Percentiles rank a stretch among this genome's conserved stretches.
Evolutionary conservation across 2,329 filamentous ascomycete genomes (phyloP).

Genomic region (Claviceps sp.): DNA sequence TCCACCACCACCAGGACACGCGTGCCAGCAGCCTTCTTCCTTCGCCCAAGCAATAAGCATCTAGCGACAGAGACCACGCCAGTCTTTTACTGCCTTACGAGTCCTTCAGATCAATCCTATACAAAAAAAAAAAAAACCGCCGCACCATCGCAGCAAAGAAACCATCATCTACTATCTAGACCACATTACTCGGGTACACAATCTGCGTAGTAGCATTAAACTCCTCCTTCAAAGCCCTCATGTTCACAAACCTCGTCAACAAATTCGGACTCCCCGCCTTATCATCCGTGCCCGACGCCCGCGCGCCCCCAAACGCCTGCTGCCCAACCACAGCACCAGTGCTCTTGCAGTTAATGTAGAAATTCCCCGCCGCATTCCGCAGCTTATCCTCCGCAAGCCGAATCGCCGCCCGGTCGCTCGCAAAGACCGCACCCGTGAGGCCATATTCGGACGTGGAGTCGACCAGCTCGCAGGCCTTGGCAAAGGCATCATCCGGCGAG

Average conservation of each 20-base stretch:
- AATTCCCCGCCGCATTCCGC: constrained; percentile 65
- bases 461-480: constrained; percentile 45
- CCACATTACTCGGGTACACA: constrained; percentile 58
- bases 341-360: constrained; percentile 77
- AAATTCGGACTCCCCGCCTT: constrained; percentile 56
- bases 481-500: constrained; percentile 35
- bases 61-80: too few relatives aligned
- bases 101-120: too few relatives aligned
- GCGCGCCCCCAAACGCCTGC: constrained; percentile 56
- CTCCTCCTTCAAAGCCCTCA: constrained; percentile 62
- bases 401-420: constrained; percentile 51
- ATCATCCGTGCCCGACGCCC: constrained; percentile 59
- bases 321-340: constrained; percentile 61
- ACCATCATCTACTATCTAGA: constrained; percentile 24
- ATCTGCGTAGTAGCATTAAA: constrained; percentile 51
- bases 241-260: constrained; percentile 51
- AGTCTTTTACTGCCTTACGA: too few relatives aligned
- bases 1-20: too few relatives aligned
- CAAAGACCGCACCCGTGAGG: constrained; percentile 65
- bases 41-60: too few relatives aligned
- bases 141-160: background rate
- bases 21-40: too few relatives aligned
- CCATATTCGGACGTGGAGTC: constrained; percentile 65
- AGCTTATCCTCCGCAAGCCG: constrained; percentile 57
- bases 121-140: too few relatives aligned